These are phyloP conservation scores for Rugosomyces carneus DNA, from an alignment of 1,284 basidiomycete genomes.

Conservation along the genomic window DNA sequence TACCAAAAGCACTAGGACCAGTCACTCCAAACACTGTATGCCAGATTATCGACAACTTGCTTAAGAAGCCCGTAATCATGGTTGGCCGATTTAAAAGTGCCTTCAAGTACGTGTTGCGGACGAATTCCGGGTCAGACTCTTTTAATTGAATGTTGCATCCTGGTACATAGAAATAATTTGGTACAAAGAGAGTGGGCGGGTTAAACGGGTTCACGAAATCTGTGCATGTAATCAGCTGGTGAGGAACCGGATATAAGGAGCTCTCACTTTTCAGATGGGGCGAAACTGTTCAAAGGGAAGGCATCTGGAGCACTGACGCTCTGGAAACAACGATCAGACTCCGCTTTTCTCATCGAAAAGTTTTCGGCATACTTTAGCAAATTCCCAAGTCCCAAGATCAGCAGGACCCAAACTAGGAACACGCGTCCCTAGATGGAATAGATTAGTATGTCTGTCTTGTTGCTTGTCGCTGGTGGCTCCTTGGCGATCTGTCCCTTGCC, in stretches of 20 bases:
- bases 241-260: neutral
- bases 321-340: neutral
- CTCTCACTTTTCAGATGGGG: conserved; percentile 13
- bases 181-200: neutral
- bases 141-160: neutral
- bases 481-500: conserved; percentile 39
- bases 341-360: neutral
- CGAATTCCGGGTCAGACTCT: neutral
- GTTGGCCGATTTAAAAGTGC: too few relatives aligned
- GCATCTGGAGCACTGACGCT: conserved; percentile 4
- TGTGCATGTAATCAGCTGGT: neutral
- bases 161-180: conserved; percentile 8
- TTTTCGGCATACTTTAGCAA: conserved; percentile 1
- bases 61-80: too few relatives aligned
- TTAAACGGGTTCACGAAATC: conserved; percentile 6
- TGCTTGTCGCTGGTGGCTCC: conserved; percentile 17
- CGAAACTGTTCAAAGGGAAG: conserved; percentile 16
- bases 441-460: conserved; percentile 33
- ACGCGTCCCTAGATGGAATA: conserved; percentile 41
- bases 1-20: too few relatives aligned
- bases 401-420: conserved; percentile 30
- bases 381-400: conserved; percentile 2
- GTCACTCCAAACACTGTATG: too few relatives aligned
- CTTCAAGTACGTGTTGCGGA: neutral
- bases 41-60: too few relatives aligned